Conservation (phyloP, 2,329 filamentous ascomycete genomes). For the Onygenales sp. region DNA sequence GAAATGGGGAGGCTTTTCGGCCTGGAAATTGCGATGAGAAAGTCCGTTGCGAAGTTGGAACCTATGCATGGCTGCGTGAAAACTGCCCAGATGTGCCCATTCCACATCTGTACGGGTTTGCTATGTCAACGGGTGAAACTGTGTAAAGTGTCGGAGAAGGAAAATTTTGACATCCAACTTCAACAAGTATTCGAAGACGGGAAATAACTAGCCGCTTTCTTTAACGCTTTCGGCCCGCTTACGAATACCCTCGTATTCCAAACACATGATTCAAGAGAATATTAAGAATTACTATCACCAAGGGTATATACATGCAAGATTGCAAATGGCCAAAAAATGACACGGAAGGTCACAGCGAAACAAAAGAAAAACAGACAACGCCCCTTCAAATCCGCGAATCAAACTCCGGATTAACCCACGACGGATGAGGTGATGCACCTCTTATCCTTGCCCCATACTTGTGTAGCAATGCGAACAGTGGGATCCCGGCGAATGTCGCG, state of each 20-base stretch:
- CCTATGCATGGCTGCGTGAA: constrained; percentile 8
- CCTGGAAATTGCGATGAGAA: constrained; percentile 11
- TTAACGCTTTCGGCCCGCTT: too few relatives aligned
- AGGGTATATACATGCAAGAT: too few relatives aligned
- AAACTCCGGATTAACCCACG: constrained; percentile 40
- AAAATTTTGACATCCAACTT: constrained; percentile 9
- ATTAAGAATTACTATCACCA: too few relatives aligned
- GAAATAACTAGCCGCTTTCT: too few relatives aligned
- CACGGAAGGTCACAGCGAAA: too few relatives aligned
- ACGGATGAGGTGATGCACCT: constrained; percentile 26
- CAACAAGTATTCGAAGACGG: constrained; percentile 6
- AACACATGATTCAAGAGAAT: too few relatives aligned
- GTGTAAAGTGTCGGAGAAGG: constrained; percentile 11
- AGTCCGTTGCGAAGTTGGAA: constrained; percentile 11
- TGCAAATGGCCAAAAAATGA: too few relatives aligned
- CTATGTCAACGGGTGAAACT: constrained; percentile 6
- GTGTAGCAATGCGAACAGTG: constrained; percentile 31
- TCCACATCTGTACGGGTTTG: constrained; percentile 7
- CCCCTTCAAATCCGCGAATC: constrained; percentile 6
- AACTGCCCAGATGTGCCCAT: constrained; percentile 8
- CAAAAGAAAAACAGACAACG: too few relatives aligned
- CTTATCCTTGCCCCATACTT: constrained; percentile 31
- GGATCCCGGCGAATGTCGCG: constrained; percentile 30
- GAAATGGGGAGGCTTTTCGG: constrained; percentile 3
- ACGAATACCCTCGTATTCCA: too few relatives aligned